Evolutionary conservation across 2,329 filamentous ascomycete species (phyloP), one percentile per base, ranked within the genome.

Genomic region (Alternaria conjuncta): DNA sequence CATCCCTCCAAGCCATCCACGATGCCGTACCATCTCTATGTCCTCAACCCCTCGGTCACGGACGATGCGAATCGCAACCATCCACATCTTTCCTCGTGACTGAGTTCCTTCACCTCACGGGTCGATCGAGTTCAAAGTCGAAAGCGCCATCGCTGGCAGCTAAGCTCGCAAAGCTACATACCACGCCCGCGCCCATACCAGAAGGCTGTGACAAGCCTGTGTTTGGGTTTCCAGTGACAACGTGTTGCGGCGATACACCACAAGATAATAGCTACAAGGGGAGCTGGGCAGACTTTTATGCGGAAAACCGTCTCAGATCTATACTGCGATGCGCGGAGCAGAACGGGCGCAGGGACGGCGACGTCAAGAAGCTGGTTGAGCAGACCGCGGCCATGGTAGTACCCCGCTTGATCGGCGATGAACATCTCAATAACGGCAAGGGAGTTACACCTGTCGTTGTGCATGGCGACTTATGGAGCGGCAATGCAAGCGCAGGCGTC

Each of bases 381-480:
- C 80, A 79, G 47, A 90, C 89, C 0, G 90, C 88, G 0, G 72
- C 76, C 0, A 79, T 80, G 8, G 90, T 97, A 0, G 92, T 97
- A 1, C 93, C 93, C 1, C 82, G 90, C 1, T 80, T 97, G n/a
- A 82, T 97, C 12, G 88, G 90, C 0, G 89, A 92, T 56, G 84
- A 82, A 0, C 88, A 89, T 74, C 79, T 96, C 11, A 88, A 87
- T 44, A 82, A 82, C 64, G 85, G 86, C 5, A 82, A 87, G 51
- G 86, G 85, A 0, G 85, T 96, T 25, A 83, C 78, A n/a, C 93
- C 94, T 0, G 94, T 96, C 0, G 87, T 97, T 6, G 84, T 97
- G 0, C 95, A 98, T 75, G 95, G 95, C 1, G 94, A 97, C 81
- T 80, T 97, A n/a, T 97, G 95, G 95, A 92, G 89, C 68, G 95